Evolutionary conservation across 2,329 filamentous ascomycete genomes (phyloP).

Genomic region (Cercospora zeae-maydis): DNA sequence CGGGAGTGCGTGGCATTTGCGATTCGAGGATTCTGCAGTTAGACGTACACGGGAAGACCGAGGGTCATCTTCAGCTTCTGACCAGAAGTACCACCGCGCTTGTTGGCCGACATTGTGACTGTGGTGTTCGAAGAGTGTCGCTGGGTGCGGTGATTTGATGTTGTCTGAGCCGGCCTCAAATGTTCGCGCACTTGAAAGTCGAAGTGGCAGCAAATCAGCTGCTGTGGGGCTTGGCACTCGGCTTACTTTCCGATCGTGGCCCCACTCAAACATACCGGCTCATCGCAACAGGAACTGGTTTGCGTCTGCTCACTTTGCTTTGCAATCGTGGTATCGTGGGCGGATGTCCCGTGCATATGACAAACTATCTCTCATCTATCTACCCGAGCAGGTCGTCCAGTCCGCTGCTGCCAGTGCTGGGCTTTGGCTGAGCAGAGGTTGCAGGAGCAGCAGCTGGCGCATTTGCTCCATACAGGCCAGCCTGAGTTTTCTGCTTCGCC

Average conservation of each 20-base stretch:
- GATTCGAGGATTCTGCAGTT: slow-evolving; percentile 22
- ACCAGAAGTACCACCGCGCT: slow-evolving; percentile 82
- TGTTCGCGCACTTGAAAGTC: background rate
- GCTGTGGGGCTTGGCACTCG: slow-evolving; percentile 2
- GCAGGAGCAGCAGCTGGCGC: slow-evolving; percentile 33
- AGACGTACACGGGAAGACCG: slow-evolving; percentile 97
- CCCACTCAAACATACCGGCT: background rate
- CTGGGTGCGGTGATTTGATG: slow-evolving; percentile 16
- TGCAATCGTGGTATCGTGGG: background rate
- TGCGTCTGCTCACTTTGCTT: background rate
- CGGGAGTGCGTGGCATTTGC: background rate
- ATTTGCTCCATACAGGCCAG: slow-evolving; percentile 85
- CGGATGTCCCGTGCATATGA: background rate
- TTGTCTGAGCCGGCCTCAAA: slow-evolving; percentile 3
- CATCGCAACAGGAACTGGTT: background rate
- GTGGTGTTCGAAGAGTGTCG: slow-evolving; percentile 10
- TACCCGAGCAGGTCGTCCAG: slow-evolving; percentile 46
- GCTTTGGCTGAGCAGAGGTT: slow-evolving; percentile 21
- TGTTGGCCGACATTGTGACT: slow-evolving; percentile 15
- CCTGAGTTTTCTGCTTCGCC: slow-evolving; percentile 95
- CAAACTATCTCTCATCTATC: background rate
- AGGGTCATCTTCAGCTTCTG: slow-evolving; percentile 99
- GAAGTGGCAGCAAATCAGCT: background rate
- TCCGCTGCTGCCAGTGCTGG: slow-evolving; percentile 32
- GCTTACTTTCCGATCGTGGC: background rate